These are phyloP conservation scores for Daedaleopsis sinensis DNA, from an alignment of 768 basidiomycete species.

Conservation along the genomic window DNA sequence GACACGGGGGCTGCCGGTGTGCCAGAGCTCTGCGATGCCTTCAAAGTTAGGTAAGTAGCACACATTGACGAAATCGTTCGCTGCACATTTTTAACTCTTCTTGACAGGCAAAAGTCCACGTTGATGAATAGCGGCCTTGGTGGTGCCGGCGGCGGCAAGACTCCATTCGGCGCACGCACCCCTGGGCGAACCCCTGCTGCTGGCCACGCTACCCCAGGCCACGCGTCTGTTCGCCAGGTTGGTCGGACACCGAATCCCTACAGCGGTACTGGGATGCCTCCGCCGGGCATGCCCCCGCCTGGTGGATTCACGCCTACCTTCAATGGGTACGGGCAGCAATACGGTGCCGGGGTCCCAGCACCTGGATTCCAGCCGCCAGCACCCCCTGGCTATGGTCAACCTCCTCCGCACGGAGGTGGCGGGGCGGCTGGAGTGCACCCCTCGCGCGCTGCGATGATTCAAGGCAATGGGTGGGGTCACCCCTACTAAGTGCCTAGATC, in stretches of 20 bases:
- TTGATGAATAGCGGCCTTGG: conserved; percentile 49
- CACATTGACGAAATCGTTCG: not conserved
- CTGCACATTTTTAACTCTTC: not conserved
- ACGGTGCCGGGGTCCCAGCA: conserved; percentile 34
- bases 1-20: conserved; percentile 91
- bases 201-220: conserved; percentile 68
- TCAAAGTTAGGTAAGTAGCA: conserved; percentile 78
- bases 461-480: conserved; percentile 40
- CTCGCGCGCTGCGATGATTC: conserved; percentile 66
- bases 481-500: conserved; percentile 10
- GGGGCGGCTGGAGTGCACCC: conserved; percentile 65
- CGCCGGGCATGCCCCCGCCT: conserved; percentile 37
- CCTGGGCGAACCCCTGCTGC: conserved; percentile 69
- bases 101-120: conserved; percentile 69
- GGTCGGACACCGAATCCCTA: conserved; percentile 85
- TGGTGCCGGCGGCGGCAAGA: conserved; percentile 68
- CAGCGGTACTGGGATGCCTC: conserved; percentile 33
- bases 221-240: conserved; percentile 70
- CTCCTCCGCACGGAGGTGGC: conserved; percentile 32
- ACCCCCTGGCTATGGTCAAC: conserved; percentile 42
- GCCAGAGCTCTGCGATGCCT: conserved; percentile 93
- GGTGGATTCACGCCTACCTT: conserved; percentile 35
- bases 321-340: conserved; percentile 26
- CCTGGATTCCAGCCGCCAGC: conserved; percentile 51
- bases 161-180: conserved; percentile 79